Conservation (phyloP, 345 rosid species). For the Turritis glabra region DNA sequence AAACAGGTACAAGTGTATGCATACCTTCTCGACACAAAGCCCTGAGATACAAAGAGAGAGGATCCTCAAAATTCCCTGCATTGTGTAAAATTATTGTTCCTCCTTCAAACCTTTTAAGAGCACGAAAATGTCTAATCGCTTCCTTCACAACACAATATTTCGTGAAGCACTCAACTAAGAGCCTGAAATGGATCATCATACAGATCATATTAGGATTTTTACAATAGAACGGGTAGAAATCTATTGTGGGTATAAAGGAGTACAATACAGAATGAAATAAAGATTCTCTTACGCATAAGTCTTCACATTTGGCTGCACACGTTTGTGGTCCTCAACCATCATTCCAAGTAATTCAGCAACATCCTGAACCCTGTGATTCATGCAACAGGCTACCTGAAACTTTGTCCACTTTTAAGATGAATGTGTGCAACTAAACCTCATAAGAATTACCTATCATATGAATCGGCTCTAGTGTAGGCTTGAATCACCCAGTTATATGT, state of each 20-base stretch:
- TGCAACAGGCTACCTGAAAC: constrained; percentile 25
- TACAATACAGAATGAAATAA: constrained; percentile 11
- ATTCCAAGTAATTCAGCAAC: constrained; percentile 96
- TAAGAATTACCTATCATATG: constrained; percentile 76
- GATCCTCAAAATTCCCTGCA: constrained; percentile 87
- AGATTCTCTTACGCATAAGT: constrained; percentile 73
- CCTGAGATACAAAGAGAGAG: constrained; percentile 92
- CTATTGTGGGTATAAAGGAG: neutral
- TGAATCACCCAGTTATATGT: constrained; percentile 97
- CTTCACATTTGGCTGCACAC: constrained; percentile 83
- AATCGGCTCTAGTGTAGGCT: constrained; percentile 96
- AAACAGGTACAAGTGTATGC: constrained; percentile 1
- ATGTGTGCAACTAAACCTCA: neutral
- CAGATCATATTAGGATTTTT: constrained; percentile 2
- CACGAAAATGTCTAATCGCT: constrained; percentile 97
- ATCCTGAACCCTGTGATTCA: constrained; percentile 77
- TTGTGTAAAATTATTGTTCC: constrained; percentile 68
- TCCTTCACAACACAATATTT: constrained; percentile 81
- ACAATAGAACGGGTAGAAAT: neutral
- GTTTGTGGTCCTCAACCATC: constrained; percentile 96
- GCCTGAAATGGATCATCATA: constrained; percentile 52
- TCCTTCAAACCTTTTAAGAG: constrained; percentile 76
- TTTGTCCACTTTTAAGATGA: neutral
- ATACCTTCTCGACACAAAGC: constrained; percentile 97
- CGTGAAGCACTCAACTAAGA: constrained; percentile 93